A percentile compares a stretch with the other conserved stretches of the same genome.
phyloP scores from a whole-genome alignment of 2,329 filamentous ascomycete species.

The Madurella mycetomatis region DNA sequence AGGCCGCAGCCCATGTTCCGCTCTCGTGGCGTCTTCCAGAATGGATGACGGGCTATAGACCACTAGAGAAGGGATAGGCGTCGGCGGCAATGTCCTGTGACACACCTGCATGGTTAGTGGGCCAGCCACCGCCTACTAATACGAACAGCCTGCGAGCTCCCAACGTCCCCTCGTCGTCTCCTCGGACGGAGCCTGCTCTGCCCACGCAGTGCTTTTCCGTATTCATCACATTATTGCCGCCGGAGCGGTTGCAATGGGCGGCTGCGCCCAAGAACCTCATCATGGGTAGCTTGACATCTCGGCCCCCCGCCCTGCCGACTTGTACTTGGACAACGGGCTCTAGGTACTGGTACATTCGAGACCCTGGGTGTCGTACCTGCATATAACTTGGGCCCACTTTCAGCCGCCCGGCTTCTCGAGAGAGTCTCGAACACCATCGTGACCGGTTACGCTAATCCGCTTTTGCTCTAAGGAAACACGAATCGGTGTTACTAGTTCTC shows the following conservation, averaged over 20 bases:
- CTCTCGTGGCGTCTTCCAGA: conserved; percentile 5
- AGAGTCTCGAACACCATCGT: not conserved
- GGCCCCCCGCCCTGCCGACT: conserved; percentile 8
- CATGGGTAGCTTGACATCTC: conserved; percentile 13
- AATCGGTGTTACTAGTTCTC: not conserved
- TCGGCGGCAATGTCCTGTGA: conserved; percentile 5
- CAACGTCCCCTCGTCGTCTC: not conserved
- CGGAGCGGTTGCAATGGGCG: conserved; percentile 14
- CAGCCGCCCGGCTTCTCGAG: conserved; percentile 14
- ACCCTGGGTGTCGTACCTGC: conserved; percentile 22
- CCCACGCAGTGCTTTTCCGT: not conserved
- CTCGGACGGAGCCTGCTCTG: not conserved
- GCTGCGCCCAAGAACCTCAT: conserved; percentile 17
- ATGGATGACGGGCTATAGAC: conserved; percentile 5
- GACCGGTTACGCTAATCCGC: not conserved
- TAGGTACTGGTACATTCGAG: conserved; percentile 20
- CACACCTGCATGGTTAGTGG: not conserved
- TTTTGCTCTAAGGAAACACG: not conserved
- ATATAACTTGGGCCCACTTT: conserved; percentile 20
- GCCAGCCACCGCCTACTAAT: not conserved
- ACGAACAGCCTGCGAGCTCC: not conserved
- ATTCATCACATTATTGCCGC: conserved; percentile 13
- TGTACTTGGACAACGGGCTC: conserved; percentile 3
- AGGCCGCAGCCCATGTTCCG: not conserved
- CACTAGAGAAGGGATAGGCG: not conserved